phyloP scores from a whole-genome alignment of 441 rosid species.

The Mallotus japonicus region DNA sequence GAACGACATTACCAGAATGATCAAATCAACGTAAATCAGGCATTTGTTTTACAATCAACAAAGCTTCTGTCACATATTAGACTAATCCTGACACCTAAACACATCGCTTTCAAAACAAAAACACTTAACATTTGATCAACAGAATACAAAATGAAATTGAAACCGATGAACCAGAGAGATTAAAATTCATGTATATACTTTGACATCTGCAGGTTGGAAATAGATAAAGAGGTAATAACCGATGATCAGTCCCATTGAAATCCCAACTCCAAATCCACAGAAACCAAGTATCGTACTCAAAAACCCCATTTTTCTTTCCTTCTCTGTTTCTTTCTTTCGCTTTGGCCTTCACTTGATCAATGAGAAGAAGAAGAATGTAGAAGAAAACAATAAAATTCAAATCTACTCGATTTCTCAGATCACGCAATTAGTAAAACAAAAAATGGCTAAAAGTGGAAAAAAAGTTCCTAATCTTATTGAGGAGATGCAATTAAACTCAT shows the following conservation, averaged over 20 bases:
- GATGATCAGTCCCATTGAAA: constrained; percentile 65
- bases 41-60: background rate
- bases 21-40: background rate
- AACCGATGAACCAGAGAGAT: background rate
- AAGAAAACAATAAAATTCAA: background rate
- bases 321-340: background rate
- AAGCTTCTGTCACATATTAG: too few species aligned
- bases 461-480: too few species aligned
- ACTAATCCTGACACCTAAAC: too few species aligned
- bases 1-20: background rate
- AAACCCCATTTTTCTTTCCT: constrained; percentile 25
- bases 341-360: background rate
- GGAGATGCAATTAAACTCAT: too few species aligned
- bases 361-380: background rate
- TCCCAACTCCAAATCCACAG: constrained; percentile 83
- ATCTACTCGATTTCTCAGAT: constrained; percentile 16
- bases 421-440: background rate
- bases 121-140: too few species aligned
- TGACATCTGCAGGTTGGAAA: constrained; percentile 66
- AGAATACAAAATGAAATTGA: background rate
- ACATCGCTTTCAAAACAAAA: too few species aligned
- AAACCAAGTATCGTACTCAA: constrained; percentile 65
- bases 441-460: too few species aligned
- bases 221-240: constrained; percentile 84
- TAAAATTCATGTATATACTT: constrained; percentile 36